Percentiles rank a stretch among this genome's conserved stretches.
Evolutionary conservation across 1,284 basidiomycete genomes (phyloP).

Genomic region (Ceratobasidium sp.): DNA sequence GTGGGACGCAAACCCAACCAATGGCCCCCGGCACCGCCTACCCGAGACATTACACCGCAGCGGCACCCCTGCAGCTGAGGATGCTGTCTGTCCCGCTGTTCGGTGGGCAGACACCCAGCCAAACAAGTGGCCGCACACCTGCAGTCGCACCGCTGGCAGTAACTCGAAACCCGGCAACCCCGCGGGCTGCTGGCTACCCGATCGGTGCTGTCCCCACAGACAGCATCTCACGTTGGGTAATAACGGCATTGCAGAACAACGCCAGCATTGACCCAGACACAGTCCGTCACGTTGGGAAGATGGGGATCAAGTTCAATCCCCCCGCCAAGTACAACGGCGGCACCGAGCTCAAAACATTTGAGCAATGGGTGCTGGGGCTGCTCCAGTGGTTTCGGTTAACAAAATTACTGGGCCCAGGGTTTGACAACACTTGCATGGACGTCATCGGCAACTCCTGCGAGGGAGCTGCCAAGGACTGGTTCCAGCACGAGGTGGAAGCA

Average conservation of each 20-base stretch:
- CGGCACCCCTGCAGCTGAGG: too few species aligned
- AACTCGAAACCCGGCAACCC: not conserved
- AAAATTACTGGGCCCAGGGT: not conserved
- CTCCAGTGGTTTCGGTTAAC: not conserved
- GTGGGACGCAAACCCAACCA: too few species aligned
- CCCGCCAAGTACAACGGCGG: not conserved
- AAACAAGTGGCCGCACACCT: too few species aligned
- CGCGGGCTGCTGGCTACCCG: not conserved
- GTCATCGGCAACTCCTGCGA: not conserved
- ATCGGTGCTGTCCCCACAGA: not conserved
- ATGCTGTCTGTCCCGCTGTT: too few species aligned
- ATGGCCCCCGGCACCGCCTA: too few species aligned
- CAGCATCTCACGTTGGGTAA: not conserved
- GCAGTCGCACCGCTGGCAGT: too few species aligned
- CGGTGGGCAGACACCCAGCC: too few species aligned
- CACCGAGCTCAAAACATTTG: not conserved
- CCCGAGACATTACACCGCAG: too few species aligned
- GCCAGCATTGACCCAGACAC: not conserved
- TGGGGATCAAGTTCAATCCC: not conserved
- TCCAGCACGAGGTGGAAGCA: not conserved
- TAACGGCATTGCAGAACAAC: not conserved
- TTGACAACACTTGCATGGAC: not conserved
- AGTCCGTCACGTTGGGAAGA: not conserved
- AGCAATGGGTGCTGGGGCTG: not conserved
- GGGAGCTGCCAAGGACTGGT: not conserved